Conservation (phyloP, 2,329 filamentous ascomycete genomes). For the Calonectria henricotiae region DNA sequence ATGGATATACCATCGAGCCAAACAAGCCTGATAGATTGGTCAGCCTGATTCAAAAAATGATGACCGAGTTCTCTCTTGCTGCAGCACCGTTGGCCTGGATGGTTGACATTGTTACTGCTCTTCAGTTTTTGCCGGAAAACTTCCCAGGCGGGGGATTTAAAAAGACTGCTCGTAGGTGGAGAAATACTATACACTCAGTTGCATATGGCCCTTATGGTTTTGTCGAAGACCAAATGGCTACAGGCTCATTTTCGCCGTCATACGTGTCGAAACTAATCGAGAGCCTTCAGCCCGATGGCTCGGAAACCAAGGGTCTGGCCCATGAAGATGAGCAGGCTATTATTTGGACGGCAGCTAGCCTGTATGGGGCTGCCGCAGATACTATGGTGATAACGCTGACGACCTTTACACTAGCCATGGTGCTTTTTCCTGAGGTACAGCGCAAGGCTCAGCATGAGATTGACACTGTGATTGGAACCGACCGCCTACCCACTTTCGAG, state of each 20-base stretch:
- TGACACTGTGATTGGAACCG: slow-evolving; percentile 66
- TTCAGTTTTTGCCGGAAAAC: not conserved
- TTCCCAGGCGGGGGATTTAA: not conserved
- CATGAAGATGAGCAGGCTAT: not conserved
- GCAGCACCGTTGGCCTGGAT: not conserved
- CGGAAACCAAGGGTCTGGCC: not conserved
- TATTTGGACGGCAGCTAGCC: not conserved
- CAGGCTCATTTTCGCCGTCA: not conserved
- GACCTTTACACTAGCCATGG: not conserved
- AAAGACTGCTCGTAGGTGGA: not conserved
- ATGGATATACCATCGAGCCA: not conserved
- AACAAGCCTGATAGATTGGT: not conserved
- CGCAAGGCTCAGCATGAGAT: slow-evolving; percentile 67
- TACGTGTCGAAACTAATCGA: not conserved
- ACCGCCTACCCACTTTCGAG: slow-evolving; percentile 65
- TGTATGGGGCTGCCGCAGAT: not conserved
- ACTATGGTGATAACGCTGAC: not conserved
- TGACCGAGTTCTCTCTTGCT: not conserved
- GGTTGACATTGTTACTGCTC: not conserved
- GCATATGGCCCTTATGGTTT: not conserved
- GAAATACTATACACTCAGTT: not conserved
- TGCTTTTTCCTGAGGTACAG: slow-evolving; percentile 25
- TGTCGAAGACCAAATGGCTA: not conserved
- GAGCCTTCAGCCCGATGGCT: not conserved
- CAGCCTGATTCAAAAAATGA: not conserved